Evolutionary conservation across 441 rosid species (phyloP).

Genomic region (Bruguiera hainesii): DNA sequence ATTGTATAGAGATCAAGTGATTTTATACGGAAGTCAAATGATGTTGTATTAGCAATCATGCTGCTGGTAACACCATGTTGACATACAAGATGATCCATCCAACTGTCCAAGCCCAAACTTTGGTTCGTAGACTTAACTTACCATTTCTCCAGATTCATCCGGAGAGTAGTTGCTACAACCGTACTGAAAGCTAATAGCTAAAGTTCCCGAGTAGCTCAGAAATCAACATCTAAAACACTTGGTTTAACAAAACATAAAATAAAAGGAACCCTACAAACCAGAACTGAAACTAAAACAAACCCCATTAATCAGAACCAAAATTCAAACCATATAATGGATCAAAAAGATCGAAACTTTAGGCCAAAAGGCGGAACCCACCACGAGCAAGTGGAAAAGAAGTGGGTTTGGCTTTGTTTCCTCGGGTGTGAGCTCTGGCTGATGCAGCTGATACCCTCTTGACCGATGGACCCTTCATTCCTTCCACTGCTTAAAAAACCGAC

Average conservation of each 20-base stretch:
- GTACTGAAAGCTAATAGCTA: too few species aligned
- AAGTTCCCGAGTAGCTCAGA: too few species aligned
- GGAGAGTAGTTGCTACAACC: too few species aligned
- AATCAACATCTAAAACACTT: too few species aligned
- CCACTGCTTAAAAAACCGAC: not conserved
- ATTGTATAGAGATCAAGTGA: too few species aligned
- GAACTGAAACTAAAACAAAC: not conserved
- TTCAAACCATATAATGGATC: not conserved
- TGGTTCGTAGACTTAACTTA: too few species aligned
- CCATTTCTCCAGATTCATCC: too few species aligned
- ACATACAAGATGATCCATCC: too few species aligned
- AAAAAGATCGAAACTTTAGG: not conserved
- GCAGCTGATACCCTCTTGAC: conserved; percentile 21
- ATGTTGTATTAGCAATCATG: too few species aligned
- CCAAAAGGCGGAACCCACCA: conserved; percentile 16
- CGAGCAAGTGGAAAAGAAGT: conserved; percentile 15
- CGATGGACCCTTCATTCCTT: not conserved
- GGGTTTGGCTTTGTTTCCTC: conserved; percentile 13
- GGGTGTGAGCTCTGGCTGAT: conserved; percentile 31
- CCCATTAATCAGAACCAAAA: conserved; percentile 9
- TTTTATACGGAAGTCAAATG: too few species aligned
- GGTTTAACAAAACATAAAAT: not conserved
- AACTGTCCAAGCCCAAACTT: too few species aligned
- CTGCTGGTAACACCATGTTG: too few species aligned
- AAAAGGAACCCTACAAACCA: not conserved